These are phyloP conservation scores for Lolium rigidum DNA, from an alignment of 176 grass and related monocot genomes.

Conservation along the genomic window DNA sequence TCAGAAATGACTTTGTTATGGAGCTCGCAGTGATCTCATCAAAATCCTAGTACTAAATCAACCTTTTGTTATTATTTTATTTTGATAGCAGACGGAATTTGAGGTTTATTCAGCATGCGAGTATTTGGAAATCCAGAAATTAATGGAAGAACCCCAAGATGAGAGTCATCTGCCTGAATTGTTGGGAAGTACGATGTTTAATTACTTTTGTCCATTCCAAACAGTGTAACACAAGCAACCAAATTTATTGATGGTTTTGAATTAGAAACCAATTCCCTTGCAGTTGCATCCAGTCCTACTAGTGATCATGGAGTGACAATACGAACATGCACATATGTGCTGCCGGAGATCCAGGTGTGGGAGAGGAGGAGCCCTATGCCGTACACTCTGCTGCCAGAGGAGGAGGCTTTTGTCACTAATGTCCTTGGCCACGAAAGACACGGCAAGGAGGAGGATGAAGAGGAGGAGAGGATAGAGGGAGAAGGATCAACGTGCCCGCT, in stretches of 20 bases:
- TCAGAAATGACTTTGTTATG: neutral
- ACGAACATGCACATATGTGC: neutral
- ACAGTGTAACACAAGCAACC: neutral
- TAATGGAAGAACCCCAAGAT: neutral
- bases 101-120: neutral
- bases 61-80: neutral
- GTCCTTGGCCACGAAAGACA: neutral
- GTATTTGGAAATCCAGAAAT: neutral
- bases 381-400: neutral
- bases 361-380: neutral
- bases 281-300: neutral
- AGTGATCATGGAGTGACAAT: neutral
- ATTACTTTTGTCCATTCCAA: neutral
- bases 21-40: neutral
- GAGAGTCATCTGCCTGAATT: neutral
- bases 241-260: neutral
- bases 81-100: neutral
- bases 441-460: neutral
- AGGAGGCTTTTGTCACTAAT: neutral
- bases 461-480: neutral
- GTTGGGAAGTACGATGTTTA: neutral
- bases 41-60: neutral
- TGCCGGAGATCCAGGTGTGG: neutral
- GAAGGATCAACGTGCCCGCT: neutral
- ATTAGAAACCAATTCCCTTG: neutral